These are phyloP conservation scores for Rhizomucor miehei DNA, from an alignment of 371 early-diverging fungal genomes.

Conservation along the genomic window DNA sequence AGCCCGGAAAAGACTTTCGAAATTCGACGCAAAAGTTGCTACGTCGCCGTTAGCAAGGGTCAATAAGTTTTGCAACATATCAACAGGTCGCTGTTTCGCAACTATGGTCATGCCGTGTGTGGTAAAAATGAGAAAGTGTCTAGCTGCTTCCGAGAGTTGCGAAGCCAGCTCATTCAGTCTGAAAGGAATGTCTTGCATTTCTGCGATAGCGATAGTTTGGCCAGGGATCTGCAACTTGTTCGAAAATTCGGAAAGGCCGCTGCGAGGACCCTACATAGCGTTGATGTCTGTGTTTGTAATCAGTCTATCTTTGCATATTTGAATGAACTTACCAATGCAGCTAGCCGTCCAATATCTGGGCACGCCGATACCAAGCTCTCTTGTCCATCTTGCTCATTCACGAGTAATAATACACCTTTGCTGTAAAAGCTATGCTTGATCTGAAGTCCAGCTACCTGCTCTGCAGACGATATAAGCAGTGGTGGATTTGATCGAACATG, in stretches of 20 bases:
- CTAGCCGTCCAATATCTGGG: slow-evolving; percentile 60
- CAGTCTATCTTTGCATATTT: background rate
- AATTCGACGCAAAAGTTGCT: slow-evolving; percentile 34
- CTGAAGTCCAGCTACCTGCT: background rate
- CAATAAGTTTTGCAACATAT: slow-evolving; percentile 61
- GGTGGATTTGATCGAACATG: slow-evolving; percentile 72
- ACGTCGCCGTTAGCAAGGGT: slow-evolving; percentile 9
- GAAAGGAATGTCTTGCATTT: slow-evolving; percentile 24
- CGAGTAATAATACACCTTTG: slow-evolving; percentile 63
- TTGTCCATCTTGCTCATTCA: slow-evolving; percentile 56
- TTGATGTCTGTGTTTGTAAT: background rate
- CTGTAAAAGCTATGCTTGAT: slow-evolving; percentile 49
- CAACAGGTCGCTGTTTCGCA: slow-evolving; percentile 75
- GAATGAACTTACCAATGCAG: slow-evolving; percentile 11
- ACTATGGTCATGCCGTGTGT: slow-evolving; percentile 69
- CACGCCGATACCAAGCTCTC: slow-evolving; percentile 61
- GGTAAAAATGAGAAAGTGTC: slow-evolving; percentile 75
- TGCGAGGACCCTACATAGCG: slow-evolving; percentile 7
- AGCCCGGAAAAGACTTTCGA: slow-evolving; percentile 51
- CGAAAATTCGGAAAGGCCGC: slow-evolving; percentile 20
- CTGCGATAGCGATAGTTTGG: slow-evolving; percentile 75
- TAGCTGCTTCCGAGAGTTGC: slow-evolving; percentile 50
- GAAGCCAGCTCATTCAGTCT: slow-evolving; percentile 64
- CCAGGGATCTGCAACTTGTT: slow-evolving; percentile 57
- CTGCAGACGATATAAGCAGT: background rate